Percentiles rank a stretch among this genome's conserved stretches.
Evolutionary conservation across 2,329 filamentous ascomycete species (phyloP).

Genomic region (Taxawa tesnikishii): DNA sequence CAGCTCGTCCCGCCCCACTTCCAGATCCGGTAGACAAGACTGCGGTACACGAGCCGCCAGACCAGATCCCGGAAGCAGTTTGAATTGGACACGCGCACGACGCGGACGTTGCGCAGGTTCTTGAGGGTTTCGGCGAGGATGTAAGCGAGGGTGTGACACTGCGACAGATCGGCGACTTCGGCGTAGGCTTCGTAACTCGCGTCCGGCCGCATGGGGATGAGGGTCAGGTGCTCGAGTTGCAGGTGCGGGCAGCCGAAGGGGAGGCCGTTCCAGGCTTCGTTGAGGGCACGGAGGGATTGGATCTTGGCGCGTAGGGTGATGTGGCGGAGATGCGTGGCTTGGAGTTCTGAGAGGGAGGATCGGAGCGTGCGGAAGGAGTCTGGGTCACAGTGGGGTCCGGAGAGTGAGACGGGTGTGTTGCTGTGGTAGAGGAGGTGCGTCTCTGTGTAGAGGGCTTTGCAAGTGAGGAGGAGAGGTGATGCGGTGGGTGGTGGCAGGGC

Average conservation of each 20-base stretch:
- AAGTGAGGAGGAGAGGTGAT: slow-evolving; percentile 3
- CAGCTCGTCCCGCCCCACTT: slow-evolving; percentile 20
- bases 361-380: slow-evolving; percentile 15
- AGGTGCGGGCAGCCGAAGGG: slow-evolving; percentile 20
- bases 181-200: slow-evolving; percentile 15
- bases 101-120: slow-evolving; percentile 14
- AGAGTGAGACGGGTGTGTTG: slow-evolving; percentile 16
- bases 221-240: slow-evolving; percentile 17
- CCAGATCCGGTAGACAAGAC: slow-evolving; percentile 20
- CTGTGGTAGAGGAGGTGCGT: slow-evolving; percentile 17
- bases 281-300: slow-evolving; percentile 18
- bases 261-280: slow-evolving; percentile 20
- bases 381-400: slow-evolving; percentile 13
- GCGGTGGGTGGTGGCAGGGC: neutral
- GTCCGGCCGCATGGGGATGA: slow-evolving; percentile 19
- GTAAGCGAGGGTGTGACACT: slow-evolving; percentile 16
- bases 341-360: slow-evolving; percentile 10
- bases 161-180: slow-evolving; percentile 21
- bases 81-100: slow-evolving; percentile 17
- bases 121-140: slow-evolving; percentile 9
- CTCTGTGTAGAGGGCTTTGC: slow-evolving; percentile 6
- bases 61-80: slow-evolving; percentile 19
- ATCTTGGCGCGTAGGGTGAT: slow-evolving; percentile 20
- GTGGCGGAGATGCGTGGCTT: slow-evolving; percentile 15
- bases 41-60: slow-evolving; percentile 21